Conservation (phyloP, 1,284 basidiomycete species). For the Ustilago loliicola region DNA sequence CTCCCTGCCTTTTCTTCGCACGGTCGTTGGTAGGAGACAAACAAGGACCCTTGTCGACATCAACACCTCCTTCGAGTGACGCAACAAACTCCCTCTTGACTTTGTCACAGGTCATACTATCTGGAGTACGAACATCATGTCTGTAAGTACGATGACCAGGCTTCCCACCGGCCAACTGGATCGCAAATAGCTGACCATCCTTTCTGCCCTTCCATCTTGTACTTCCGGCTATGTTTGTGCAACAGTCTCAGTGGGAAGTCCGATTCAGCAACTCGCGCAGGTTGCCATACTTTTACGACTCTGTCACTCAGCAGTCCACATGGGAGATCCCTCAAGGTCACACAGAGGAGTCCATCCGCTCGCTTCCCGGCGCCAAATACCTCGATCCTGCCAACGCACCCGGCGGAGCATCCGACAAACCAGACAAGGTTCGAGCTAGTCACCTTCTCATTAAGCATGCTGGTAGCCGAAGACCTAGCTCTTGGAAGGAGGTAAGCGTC, state of each 20-base stretch:
- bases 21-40: conserved; percentile 1
- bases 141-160: conserved; percentile 10
- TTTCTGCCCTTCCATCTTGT: neutral
- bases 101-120: neutral
- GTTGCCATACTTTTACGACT: conserved; percentile 91
- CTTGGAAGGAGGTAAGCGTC: conserved; percentile 64
- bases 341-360: conserved; percentile 69
- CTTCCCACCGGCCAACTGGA: too few species aligned
- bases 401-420: conserved; percentile 51
- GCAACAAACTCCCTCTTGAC: neutral
- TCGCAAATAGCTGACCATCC: neutral
- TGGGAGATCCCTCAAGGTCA: conserved; percentile 86
- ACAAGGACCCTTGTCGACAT: conserved; percentile 7
- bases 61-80: neutral
- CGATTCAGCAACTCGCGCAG: conserved; percentile 80
- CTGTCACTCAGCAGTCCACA: conserved; percentile 78
- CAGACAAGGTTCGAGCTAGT: conserved; percentile 85
- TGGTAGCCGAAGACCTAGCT: conserved; percentile 84
- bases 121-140: neutral
- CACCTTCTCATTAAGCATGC: conserved; percentile 94
- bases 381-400: conserved; percentile 55
- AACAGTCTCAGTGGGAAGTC: conserved; percentile 64
- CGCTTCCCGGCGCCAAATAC: conserved; percentile 64
- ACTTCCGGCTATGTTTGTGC: neutral
- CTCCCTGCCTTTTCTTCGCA: neutral